Base-by-base conservation (phyloP, 2,329 filamentous ascomycete genomes). In the Botrytis cinerea region DNA sequence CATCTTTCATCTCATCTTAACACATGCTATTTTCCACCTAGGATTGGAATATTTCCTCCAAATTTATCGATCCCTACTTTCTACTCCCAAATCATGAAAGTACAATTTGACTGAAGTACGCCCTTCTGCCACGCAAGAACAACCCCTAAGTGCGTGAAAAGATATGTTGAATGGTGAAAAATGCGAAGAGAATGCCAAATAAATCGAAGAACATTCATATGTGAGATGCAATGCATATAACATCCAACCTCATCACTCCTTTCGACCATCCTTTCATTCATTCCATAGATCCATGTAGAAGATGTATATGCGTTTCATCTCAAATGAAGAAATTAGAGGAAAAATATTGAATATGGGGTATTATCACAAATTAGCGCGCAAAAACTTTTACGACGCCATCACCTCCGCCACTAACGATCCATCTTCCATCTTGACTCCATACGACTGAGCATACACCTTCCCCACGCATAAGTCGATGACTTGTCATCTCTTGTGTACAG, bases 331-430 rank as follows among this genome's bases (percentile, higher is more conserved):
- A 59, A 72, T 43, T 54, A 40, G 61, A 72, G 59, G 35, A 54
- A 67, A 45, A 51, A 46, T 40, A 67, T 59, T n/a, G 38, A 71
- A 57, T 51, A 66, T 67, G 70, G 61, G 70, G 70, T 72, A 72
- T 72, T 68, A 68, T 68, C 46, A 72, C 28, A 57, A 40, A 46
- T 59, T 75, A 90, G 73, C 89, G 85, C 73, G 89, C 87, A 85
- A 91, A 98, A 73, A 98, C 95, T 85, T 98, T 98, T 75, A 98
- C 95, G 51, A 97, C 92, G 10, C 96, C 96, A 82, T 99, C 96
- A 20, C 96, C 96, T 59, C 96, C 96, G 54, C 92, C 95, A 79
- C 94, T 97, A 73, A 98, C 93, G 54, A 99, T 95, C 88, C 96
- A 96, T 77, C 94, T 89, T 48, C 95, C 95, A 81, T 99, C 96